A percentile compares a stretch with the other conserved stretches of the same genome.
Evolutionary conservation across 1,139 yeast species (phyloP).

Genomic region (Saccharomyces pastorianus): DNA sequence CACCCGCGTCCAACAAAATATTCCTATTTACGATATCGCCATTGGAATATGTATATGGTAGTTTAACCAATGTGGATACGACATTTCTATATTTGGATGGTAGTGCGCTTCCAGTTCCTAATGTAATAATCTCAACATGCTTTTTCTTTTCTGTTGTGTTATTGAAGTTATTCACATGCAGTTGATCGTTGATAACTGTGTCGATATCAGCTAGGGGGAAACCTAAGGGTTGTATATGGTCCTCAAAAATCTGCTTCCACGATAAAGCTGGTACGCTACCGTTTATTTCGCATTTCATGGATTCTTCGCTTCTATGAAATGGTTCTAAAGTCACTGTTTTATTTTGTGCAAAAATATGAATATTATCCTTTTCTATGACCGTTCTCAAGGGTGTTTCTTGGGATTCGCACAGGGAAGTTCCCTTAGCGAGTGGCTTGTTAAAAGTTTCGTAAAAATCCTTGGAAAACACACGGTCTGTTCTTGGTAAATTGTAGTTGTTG

Average conservation of each 20-base stretch:
- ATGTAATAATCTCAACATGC: slow-evolving; percentile 62
- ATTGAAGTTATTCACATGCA: slow-evolving; percentile 20
- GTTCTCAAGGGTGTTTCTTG: slow-evolving; percentile 16
- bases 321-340: slow-evolving; percentile 20
- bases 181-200: slow-evolving; percentile 14
- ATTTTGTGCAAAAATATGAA: slow-evolving; percentile 22
- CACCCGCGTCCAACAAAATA: slow-evolving; percentile 82
- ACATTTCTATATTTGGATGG: slow-evolving; percentile 86
- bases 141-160: slow-evolving; percentile 27
- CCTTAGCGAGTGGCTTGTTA: slow-evolving; percentile 14
- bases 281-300: slow-evolving; percentile 7
- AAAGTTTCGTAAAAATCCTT: slow-evolving; percentile 28
- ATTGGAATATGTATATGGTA: slow-evolving; percentile 40
- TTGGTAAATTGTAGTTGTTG: slow-evolving; percentile 46
- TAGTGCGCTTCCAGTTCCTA: slow-evolving; percentile 92
- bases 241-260: slow-evolving; percentile 41
- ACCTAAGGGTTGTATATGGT: slow-evolving; percentile 34
- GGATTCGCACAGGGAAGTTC: slow-evolving; percentile 20
- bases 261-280: slow-evolving; percentile 12
- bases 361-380: slow-evolving; percentile 13
- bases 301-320: slow-evolving; percentile 13
- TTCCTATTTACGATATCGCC: slow-evolving; percentile 37
- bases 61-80: slow-evolving; percentile 61
- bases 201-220: slow-evolving; percentile 13
- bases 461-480: slow-evolving; percentile 27